These are phyloP conservation scores for Lycium ferocissimum DNA, from an alignment of 257 asterid species.

Conservation along the genomic window DNA sequence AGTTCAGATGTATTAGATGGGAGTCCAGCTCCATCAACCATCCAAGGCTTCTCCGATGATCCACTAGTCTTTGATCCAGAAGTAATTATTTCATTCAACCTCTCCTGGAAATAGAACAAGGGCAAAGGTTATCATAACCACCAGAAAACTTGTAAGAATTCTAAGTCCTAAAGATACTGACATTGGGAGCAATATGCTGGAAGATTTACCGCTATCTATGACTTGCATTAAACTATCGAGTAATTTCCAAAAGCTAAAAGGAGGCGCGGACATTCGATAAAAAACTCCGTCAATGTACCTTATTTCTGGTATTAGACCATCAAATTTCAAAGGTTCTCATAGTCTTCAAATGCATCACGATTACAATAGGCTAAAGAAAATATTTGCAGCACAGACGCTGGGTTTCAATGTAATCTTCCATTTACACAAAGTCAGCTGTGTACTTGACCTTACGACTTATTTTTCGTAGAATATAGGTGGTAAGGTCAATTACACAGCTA, in stretches of 20 bases:
- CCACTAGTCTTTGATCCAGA: conserved; percentile 36
- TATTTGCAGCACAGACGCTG: conserved; percentile 11
- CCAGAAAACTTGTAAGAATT: neutral
- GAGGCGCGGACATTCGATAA: conserved; percentile 6
- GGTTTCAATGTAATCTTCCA: neutral
- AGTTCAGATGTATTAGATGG: conserved; percentile 47
- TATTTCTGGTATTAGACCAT: conserved; percentile 8
- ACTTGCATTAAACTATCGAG: neutral
- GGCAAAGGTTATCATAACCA: neutral
- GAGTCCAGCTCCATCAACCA: conserved; percentile 52
- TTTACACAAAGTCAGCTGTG: neutral
- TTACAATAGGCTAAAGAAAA: neutral
- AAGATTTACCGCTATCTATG: conserved; percentile 7
- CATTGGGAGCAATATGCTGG: conserved; percentile 6
- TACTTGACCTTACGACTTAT: neutral
- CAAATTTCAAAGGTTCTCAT: neutral
- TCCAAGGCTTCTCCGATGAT: conserved; percentile 45
- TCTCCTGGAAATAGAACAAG: conserved; percentile 36
- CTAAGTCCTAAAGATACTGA: neutral
- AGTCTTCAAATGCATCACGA: conserved; percentile 9
- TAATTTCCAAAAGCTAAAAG: neutral
- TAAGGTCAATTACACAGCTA: neutral
- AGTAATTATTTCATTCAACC: conserved; percentile 39
- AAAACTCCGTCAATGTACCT: neutral
- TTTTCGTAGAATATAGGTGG: neutral